Evolutionary conservation across 176 grass and related monocot genomes (phyloP).

Genomic region (Rhynchospora tenuis): DNA sequence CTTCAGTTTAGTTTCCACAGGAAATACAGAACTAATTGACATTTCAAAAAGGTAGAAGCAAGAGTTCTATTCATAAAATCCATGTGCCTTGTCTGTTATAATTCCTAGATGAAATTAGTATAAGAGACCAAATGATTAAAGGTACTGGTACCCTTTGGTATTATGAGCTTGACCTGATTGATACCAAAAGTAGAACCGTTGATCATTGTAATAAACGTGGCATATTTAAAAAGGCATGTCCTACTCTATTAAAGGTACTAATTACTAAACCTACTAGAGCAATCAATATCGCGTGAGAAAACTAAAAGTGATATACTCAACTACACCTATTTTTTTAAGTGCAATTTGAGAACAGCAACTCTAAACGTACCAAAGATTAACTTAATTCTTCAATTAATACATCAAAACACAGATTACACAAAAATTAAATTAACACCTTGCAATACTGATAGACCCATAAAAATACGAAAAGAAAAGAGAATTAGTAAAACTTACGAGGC

Average conservation of each 20-base stretch:
- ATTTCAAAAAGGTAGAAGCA: not conserved
- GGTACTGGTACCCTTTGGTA: not conserved
- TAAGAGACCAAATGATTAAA: not conserved
- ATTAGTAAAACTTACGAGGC: conserved; percentile 50
- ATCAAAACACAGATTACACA: not conserved
- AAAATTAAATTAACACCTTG: no score
- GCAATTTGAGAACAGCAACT: not conserved
- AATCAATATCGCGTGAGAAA: not conserved
- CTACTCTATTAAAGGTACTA: not conserved
- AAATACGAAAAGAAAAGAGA: not conserved
- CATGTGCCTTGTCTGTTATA: not conserved
- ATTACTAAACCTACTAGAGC: not conserved
- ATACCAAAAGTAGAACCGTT: not conserved
- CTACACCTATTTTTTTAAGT: not conserved
- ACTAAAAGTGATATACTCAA: not conserved
- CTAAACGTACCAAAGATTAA: not conserved
- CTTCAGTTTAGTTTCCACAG: not conserved
- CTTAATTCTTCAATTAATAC: conserved; percentile 1
- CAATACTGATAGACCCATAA: no score
- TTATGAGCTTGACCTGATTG: not conserved
- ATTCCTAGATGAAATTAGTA: not conserved
- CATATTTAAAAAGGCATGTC: not conserved
- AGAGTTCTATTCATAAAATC: not conserved
- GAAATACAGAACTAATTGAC: not conserved
- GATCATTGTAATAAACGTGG: not conserved